phyloP scores from a whole-genome alignment of 768 basidiomycete species.

The Porphyrellus cyaneotinctus region DNA sequence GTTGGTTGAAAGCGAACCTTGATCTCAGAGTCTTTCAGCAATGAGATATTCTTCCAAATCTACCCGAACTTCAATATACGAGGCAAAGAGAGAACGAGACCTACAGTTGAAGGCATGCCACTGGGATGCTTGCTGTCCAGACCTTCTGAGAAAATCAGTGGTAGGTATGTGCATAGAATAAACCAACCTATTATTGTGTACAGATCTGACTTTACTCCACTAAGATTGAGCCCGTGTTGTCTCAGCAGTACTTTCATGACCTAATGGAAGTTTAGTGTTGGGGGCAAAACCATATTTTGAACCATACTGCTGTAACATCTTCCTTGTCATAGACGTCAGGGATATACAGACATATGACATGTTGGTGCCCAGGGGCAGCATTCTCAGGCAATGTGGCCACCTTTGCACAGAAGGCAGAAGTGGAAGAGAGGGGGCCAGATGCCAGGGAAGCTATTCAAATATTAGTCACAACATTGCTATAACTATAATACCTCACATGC shows the following conservation, averaged over 20 bases:
- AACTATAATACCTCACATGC: conserved; percentile 43
- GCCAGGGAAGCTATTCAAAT: conserved; percentile 51
- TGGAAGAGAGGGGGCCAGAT: conserved; percentile 58
- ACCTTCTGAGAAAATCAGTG: conserved; percentile 34
- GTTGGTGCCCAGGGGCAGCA: conserved; percentile 49
- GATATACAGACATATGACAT: conserved; percentile 68
- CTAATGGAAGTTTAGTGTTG: conserved; percentile 23
- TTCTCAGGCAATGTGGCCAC: conserved; percentile 58
- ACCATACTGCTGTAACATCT: conserved; percentile 48
- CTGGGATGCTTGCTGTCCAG: conserved; percentile 76
- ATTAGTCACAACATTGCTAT: not conserved
- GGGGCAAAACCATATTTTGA: not conserved
- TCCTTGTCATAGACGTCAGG: conserved; percentile 68
- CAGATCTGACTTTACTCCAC: conserved; percentile 68
- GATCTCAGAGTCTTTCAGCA: conserved; percentile 57
- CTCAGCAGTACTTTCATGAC: conserved; percentile 67
- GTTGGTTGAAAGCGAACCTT: conserved; percentile 42
- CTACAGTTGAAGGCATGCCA: conserved; percentile 65
- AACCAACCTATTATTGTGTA: conserved; percentile 59
- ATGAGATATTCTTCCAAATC: conserved; percentile 64
- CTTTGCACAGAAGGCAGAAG: conserved; percentile 54
- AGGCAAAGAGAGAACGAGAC: conserved; percentile 11
- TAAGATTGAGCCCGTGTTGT: conserved; percentile 60
- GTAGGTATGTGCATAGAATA: not conserved
- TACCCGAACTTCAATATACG: conserved; percentile 23